These are phyloP conservation scores for Lecanicillium sp. DNA, from an alignment of 2,329 filamentous ascomycete species.

Conservation along the genomic window DNA sequence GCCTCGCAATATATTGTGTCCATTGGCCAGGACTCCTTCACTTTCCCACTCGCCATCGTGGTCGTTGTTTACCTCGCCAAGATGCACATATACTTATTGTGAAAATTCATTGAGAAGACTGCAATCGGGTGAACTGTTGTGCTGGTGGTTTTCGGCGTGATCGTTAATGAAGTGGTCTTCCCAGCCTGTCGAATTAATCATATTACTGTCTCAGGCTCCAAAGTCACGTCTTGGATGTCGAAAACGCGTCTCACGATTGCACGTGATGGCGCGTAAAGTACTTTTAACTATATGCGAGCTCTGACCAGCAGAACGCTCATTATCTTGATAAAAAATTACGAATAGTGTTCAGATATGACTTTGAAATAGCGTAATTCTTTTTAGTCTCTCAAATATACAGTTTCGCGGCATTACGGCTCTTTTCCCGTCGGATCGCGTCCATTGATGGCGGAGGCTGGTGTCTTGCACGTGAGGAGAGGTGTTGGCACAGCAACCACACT, in stretches of 20 bases:
- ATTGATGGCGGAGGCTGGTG: neutral
- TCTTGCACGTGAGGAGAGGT: neutral
- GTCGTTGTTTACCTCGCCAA: no score
- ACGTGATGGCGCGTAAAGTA: conserved; percentile 28
- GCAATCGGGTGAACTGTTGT: no score
- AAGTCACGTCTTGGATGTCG: conserved; percentile 1
- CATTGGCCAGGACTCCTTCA: conserved; percentile 14
- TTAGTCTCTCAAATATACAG: no score
- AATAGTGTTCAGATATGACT: neutral
- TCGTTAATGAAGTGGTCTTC: neutral
- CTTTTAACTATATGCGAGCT: no score
- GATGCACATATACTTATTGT: no score
- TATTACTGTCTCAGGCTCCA: neutral
- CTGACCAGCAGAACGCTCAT: no score
- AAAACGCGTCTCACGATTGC: conserved; percentile 22
- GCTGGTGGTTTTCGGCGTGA: no score
- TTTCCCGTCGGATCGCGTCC: neutral
- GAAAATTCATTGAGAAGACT: no score
- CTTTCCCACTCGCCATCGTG: no score
- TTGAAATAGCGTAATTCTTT: no score
- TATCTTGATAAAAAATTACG: no score
- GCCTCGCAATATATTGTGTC: conserved; percentile 39
- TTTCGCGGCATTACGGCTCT: no score
- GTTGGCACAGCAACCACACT: conserved; percentile 25
- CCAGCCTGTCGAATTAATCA: conserved; percentile 1